Evolutionary conservation across 176 grass and related monocot genomes (phyloP).

Genomic region (Raddia guianensis): DNA sequence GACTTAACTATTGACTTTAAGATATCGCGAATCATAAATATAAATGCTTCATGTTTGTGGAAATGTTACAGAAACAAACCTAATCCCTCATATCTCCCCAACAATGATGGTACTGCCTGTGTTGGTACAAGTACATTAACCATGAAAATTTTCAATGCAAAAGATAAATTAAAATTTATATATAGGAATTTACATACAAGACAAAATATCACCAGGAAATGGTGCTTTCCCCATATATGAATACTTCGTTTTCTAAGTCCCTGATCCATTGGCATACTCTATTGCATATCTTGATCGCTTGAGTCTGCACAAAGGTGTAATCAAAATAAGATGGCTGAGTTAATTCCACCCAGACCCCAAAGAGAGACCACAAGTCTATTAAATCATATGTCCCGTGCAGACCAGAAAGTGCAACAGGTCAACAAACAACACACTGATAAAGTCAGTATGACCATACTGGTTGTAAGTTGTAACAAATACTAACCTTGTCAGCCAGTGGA

Average conservation of each 20-base stretch:
- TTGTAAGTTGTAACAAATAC: slow-evolving; percentile 17
- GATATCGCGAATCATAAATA: background rate
- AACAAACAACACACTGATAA: slow-evolving; percentile 5
- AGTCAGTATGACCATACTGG: background rate
- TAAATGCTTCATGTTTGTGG: background rate
- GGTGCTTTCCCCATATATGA: slow-evolving; percentile 84
- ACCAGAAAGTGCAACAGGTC: background rate
- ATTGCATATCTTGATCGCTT: slow-evolving; percentile 90
- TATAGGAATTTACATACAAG: slow-evolving; percentile 43
- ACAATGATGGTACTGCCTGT: slow-evolving; percentile 67
- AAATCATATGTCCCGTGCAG: background rate
- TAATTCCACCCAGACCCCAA: background rate
- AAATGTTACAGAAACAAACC: slow-evolving; percentile 43
- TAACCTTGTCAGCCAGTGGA: slow-evolving; percentile 90
- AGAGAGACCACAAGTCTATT: background rate
- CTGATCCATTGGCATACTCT: slow-evolving; percentile 96
- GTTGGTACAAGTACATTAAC: slow-evolving; percentile 53
- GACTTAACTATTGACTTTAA: slow-evolving; percentile 11
- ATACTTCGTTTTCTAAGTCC: slow-evolving; percentile 93
- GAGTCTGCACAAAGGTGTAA: slow-evolving; percentile 52
- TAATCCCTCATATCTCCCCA: slow-evolving; percentile 55
- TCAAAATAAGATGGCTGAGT: background rate
- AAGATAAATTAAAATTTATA: background rate
- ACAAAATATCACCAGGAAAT: slow-evolving; percentile 94
- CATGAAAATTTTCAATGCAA: slow-evolving; percentile 39